Conservation (phyloP, 495 filamentous ascomycete species). For the Glonium stellatum region DNA sequence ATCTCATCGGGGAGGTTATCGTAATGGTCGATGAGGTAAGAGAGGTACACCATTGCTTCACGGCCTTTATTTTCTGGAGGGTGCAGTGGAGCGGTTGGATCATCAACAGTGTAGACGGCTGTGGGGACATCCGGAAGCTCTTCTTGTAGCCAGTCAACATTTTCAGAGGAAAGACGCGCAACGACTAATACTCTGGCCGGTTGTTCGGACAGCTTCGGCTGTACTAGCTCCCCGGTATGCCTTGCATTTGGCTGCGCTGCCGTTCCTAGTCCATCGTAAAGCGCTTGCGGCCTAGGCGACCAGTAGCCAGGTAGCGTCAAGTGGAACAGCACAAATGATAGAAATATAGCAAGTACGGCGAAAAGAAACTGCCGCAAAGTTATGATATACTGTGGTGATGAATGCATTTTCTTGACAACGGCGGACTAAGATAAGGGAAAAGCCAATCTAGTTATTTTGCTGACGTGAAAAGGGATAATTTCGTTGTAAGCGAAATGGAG, state of each 20-base stretch:
- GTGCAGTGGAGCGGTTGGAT: conserved; percentile 17
- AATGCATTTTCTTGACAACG: too few species aligned
- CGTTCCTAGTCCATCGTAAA: background rate
- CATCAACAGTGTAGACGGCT: conserved; percentile 48
- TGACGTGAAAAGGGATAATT: too few species aligned
- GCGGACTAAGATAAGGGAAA: too few species aligned
- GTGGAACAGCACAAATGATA: background rate
- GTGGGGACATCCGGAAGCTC: conserved; percentile 30
- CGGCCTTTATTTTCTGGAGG: conserved; percentile 25
- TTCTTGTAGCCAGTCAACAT: conserved; percentile 9
- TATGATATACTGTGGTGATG: too few species aligned
- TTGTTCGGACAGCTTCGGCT: background rate
- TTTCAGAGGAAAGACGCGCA: conserved; percentile 6
- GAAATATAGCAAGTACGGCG: background rate
- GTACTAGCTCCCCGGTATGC: background rate
- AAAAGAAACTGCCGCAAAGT: background rate
- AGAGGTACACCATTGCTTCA: conserved; percentile 27
- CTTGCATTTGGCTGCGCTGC: background rate
- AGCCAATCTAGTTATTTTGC: too few species aligned
- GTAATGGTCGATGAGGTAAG: conserved; percentile 30
- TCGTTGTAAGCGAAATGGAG: too few species aligned
- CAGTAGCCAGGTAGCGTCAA: background rate
- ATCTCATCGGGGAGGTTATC: conserved; percentile 22
- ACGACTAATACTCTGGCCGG: conserved; percentile 1
- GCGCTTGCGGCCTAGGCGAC: background rate